Conservation (phyloP, 169 alveolate species). For the Eimeria praecox region DNA sequence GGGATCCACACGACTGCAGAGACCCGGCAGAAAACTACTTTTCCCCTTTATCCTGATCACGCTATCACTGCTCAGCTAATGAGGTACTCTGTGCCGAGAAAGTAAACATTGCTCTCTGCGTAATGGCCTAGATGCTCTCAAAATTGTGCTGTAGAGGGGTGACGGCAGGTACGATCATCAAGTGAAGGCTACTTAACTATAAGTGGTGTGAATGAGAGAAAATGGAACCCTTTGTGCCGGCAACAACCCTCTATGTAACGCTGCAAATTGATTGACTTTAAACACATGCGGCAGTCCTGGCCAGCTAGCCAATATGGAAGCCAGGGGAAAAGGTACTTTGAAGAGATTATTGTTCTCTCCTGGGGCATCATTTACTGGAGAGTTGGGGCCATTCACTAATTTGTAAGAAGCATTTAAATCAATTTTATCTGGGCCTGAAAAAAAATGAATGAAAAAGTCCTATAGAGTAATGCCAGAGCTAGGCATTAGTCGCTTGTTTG, state of each 20-base stretch:
- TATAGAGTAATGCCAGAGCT: not conserved
- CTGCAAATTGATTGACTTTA: not conserved
- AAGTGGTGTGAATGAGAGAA: not conserved
- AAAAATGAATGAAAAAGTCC: not conserved
- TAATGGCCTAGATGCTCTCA: not conserved
- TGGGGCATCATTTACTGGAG: not conserved
- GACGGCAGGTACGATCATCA: not conserved
- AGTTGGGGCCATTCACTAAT: not conserved
- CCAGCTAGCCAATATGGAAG: not conserved
- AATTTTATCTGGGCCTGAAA: not conserved
- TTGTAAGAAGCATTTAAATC: not conserved
- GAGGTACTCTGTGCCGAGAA: not conserved
- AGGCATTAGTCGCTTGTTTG: slow-evolving; percentile 81
- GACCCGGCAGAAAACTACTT: not conserved
- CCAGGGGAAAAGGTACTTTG: not conserved
- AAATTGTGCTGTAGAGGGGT: not conserved
- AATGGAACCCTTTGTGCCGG: too few relatives aligned
- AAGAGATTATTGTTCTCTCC: not conserved
- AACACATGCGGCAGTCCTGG: not conserved
- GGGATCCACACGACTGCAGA: not conserved
- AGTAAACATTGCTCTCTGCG: not conserved
- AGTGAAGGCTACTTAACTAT: not conserved
- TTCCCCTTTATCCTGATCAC: not conserved
- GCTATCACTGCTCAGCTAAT: not conserved
- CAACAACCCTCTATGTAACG: not conserved